Evolutionary conservation across 805 yeast species (phyloP).

Genomic region (Barnettozyma wickerhamii): DNA sequence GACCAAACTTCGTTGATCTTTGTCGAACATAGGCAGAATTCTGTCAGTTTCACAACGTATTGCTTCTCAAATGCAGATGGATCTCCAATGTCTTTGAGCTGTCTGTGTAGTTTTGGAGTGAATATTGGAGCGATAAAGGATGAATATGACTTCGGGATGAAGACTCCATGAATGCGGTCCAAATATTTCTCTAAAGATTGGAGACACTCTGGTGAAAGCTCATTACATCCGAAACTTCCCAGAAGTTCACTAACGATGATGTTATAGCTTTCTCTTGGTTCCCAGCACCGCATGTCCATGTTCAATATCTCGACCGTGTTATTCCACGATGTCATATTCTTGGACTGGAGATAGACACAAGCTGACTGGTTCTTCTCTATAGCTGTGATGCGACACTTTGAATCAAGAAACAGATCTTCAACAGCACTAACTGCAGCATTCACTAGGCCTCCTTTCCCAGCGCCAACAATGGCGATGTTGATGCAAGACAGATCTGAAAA

Average conservation of each 20-base stretch:
- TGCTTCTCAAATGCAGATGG: conserved; percentile 39
- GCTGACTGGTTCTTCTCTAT: conserved; percentile 73
- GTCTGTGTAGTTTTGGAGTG: conserved; percentile 47
- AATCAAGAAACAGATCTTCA: conserved; percentile 23
- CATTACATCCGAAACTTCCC: conserved; percentile 94
- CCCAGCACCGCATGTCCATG: conserved; percentile 57
- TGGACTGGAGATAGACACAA: conserved; percentile 40
- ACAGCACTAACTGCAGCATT: conserved; percentile 45
- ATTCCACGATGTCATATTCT: conserved; percentile 52
- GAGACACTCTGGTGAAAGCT: conserved; percentile 80
- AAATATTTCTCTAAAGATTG: conserved; percentile 38
- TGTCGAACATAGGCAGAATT: conserved; percentile 42
- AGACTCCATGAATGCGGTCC: conserved; percentile 40
- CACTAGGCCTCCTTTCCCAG: conserved; percentile 84
- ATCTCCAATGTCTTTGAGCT: conserved; percentile 25
- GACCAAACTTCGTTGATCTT: conserved; percentile 54
- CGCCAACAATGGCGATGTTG: conserved; percentile 67
- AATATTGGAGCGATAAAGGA: conserved; percentile 65
- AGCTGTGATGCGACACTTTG: conserved; percentile 41
- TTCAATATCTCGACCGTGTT: conserved; percentile 45
- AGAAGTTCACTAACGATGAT: conserved; percentile 75
- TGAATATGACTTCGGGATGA: conserved; percentile 58
- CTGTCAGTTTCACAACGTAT: conserved; percentile 39
- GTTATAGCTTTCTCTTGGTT: conserved; percentile 38
- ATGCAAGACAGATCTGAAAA: conserved; percentile 19